Evolutionary conservation across 192 early-diverging fungal genomes (phyloP), one percentile per base, ranked within the genome.

Genomic region (Oehlia diaphana): DNA sequence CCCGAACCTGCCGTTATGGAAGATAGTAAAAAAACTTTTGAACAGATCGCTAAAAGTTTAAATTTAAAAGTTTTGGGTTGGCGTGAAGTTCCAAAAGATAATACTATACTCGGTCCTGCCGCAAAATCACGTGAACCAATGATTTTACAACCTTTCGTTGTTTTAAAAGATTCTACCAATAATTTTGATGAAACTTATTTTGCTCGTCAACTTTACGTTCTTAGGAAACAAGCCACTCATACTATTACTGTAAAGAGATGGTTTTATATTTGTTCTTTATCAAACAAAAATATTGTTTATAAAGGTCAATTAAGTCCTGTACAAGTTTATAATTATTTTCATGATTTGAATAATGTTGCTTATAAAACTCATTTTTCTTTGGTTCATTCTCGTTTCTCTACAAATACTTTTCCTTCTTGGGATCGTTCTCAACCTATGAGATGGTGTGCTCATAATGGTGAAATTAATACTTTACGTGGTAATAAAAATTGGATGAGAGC

Each of bases 401-500:
- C 98, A 44, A 99, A 99, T 88, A 99, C 98, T 16, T 99, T 99
- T 89, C 98, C 98, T 9, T 94, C 93, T 10, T 99, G 98, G 98
- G 98, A 99, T 86, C 92, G 98, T 80, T 97, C 98, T 62, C 98
- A 99, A 86, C 98, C 98, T 47, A 96, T 99, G 94, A 88, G 95
- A 83, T 95, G 94, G 95, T 94, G 94, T 80, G 98, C 97, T 65
- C 98, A 99, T 90, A 99, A 99, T 84, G 98, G 96, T 87, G 98
- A 99, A 84, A 99, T 99, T 84, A 99, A 99, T 86, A 99, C 98
- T 44, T 90, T 99, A 64, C 92, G 96, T 74, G 98, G 98, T 61
- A 99, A 99, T 91, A 98, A 98, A 86, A 99, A 98, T 90, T 99
- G 98, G 98, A 98, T 98, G 98, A 92, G 97, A 63, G 94, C 98